Percentiles rank a stretch among this genome's conserved stretches.
Conservation (phyloP, 352 stramenopile species). For the Globisporangium takayamanum region DNA sequence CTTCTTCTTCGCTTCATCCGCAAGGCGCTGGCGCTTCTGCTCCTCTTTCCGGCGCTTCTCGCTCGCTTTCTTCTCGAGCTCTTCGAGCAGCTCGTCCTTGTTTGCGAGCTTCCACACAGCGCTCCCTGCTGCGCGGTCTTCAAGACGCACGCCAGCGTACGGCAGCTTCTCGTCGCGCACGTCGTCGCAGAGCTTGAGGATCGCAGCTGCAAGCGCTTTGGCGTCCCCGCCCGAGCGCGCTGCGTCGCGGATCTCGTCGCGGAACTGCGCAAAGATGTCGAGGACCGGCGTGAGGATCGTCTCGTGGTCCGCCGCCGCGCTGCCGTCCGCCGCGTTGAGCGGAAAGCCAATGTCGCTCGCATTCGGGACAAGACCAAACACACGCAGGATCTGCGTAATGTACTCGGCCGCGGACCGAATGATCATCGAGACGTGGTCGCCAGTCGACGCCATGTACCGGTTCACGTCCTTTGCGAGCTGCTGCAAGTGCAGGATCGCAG, state of each 20-base stretch:
- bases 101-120: conserved; percentile 91
- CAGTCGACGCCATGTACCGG: conserved; percentile 62
- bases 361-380: conserved; percentile 78
- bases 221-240: conserved; percentile 41
- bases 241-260: conserved; percentile 71
- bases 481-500: conserved; percentile 59
- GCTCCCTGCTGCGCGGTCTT: conserved; percentile 61
- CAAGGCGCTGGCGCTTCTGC: conserved; percentile 62
- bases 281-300: conserved; percentile 79
- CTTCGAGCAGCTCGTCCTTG: conserved; percentile 78
- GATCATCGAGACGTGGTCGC: conserved; percentile 67
- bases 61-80: conserved; percentile 67
- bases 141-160: conserved; percentile 81
- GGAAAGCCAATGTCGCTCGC: conserved; percentile 79
- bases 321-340: conserved; percentile 30
- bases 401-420: conserved; percentile 82
- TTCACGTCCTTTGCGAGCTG: conserved; percentile 85
- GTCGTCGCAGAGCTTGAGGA: conserved; percentile 82
- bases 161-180: conserved; percentile 88
- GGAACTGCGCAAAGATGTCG: conserved; percentile 88
- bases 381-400: conserved; percentile 81
- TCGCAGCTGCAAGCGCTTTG: conserved; percentile 53
- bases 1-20: conserved; percentile 71
- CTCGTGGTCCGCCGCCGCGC: conserved; percentile 50
- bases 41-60: conserved; percentile 81